A percentile compares a stretch with the other conserved stretches of the same genome.
Evolutionary conservation across 495 filamentous ascomycete genomes (phyloP).

Genomic region (Trichocladium uniseriatum): DNA sequence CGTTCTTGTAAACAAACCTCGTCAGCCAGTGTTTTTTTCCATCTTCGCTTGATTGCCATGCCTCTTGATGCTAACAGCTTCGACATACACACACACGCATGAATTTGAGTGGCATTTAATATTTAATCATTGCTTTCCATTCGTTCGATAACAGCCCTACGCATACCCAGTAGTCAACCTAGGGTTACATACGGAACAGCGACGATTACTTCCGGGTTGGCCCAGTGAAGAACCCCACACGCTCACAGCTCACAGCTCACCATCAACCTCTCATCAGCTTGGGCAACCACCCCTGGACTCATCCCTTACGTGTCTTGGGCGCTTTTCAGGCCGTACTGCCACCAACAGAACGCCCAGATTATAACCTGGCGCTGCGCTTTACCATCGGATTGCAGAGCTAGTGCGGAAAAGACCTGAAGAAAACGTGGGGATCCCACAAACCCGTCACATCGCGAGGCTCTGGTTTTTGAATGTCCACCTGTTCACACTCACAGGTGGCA

Average conservation of each 20-base stretch:
- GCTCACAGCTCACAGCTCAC: too few relatives aligned
- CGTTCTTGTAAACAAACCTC: constrained; percentile 1
- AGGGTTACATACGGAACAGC: too few relatives aligned
- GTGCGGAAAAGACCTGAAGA: neutral
- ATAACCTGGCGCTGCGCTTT: neutral
- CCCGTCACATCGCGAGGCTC: neutral
- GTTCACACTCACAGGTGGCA: neutral
- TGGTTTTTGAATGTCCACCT: neutral
- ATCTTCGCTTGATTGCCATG: neutral
- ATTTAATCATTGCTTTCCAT: too few relatives aligned
- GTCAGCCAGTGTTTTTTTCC: neutral
- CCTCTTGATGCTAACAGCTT: neutral
- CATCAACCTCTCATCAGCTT: neutral
- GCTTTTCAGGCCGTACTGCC: neutral
- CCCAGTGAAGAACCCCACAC: too few relatives aligned
- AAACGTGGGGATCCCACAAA: neutral
- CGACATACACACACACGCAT: too few relatives aligned
- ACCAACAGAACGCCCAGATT: neutral
- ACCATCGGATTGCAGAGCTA: neutral
- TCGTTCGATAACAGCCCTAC: too few relatives aligned
- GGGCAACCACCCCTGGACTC: too few relatives aligned
- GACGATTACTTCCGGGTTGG: too few relatives aligned
- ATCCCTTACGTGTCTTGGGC: neutral
- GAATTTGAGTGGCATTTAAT: too few relatives aligned
- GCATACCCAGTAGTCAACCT: too few relatives aligned